These are phyloP conservation scores for Orbilia javanica DNA, from an alignment of 2,329 filamentous ascomycete genomes.

Conservation along the genomic window DNA sequence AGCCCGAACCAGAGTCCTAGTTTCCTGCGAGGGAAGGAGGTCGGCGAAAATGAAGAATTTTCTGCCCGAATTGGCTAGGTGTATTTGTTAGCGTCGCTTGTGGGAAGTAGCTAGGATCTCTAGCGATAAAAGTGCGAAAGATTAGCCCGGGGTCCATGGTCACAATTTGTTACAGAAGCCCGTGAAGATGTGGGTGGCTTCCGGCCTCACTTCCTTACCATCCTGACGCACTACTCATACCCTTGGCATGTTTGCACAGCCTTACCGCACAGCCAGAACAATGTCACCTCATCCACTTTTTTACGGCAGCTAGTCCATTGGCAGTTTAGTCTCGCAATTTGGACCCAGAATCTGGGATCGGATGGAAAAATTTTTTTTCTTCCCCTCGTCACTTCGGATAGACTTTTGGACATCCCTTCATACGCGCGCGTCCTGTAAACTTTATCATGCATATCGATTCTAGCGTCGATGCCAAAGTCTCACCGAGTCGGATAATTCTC, in stretches of 20 bases:
- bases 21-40: constrained; percentile 51
- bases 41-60: constrained; percentile 56
- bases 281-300: constrained; percentile 51
- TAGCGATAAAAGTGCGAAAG: constrained; percentile 22
- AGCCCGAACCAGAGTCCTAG: constrained; percentile 26
- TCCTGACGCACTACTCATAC: constrained; percentile 40
- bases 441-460: constrained; percentile 29
- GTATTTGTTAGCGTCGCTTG: neutral
- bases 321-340: neutral
- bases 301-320: constrained; percentile 42
- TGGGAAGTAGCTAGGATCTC: constrained; percentile 21
- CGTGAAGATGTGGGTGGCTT: constrained; percentile 20
- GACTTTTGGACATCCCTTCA: constrained; percentile 13
- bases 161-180: constrained; percentile 1
- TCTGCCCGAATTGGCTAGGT: constrained; percentile 13
- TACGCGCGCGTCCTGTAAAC: constrained; percentile 46
- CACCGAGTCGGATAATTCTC: constrained; percentile 1
- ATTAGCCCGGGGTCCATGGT: constrained; percentile 25
- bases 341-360: constrained; percentile 3
- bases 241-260: constrained; percentile 52
- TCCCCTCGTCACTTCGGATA: constrained; percentile 4
- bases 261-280: constrained; percentile 50
- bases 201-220: constrained; percentile 36
- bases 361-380: constrained; percentile 29
- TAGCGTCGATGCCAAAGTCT: constrained; percentile 10